A percentile compares a stretch with the other conserved stretches of the same genome.
These are phyloP conservation scores for Ophiosphaerella narmari DNA, from an alignment of 2,329 filamentous ascomycete genomes.

Conservation along the genomic window DNA sequence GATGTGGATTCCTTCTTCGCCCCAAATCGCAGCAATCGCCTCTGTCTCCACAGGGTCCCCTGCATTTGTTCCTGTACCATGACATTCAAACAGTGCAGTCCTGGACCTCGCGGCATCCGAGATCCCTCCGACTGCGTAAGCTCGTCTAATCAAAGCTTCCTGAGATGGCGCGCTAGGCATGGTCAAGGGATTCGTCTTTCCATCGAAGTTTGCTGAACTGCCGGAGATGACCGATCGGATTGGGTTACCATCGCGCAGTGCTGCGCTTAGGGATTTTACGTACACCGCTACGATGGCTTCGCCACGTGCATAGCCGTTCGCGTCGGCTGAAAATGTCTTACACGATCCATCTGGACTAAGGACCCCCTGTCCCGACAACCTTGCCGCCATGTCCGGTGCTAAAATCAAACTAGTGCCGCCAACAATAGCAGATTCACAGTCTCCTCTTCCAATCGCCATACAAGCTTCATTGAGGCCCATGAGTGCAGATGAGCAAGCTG, in stretches of 20 bases:
- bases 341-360: constrained; percentile 15
- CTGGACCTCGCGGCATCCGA: neutral
- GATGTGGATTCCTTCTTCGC: constrained; percentile 11
- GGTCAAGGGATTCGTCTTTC: constrained; percentile 56
- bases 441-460: constrained; percentile 11
- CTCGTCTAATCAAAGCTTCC: constrained; percentile 16
- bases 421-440: constrained; percentile 19
- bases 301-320: constrained; percentile 24
- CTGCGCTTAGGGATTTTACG: constrained; percentile 61
- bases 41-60: constrained; percentile 7
- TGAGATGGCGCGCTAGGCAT: constrained; percentile 59
- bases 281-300: constrained; percentile 52
- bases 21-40: constrained; percentile 2
- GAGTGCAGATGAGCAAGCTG: constrained; percentile 43
- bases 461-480: constrained; percentile 29
- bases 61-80: constrained; percentile 16
- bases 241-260: constrained; percentile 60
- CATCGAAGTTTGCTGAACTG: constrained; percentile 52
- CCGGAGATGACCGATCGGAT: constrained; percentile 49
- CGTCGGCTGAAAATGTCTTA: constrained; percentile 17
- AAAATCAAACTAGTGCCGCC: constrained; percentile 20
- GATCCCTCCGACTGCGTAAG: constrained; percentile 8
- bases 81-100: constrained; percentile 38
- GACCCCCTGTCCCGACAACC: constrained; percentile 8
- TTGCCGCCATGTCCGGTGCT: neutral